Evolutionary conservation across 371 early-diverging fungal genomes (phyloP), one percentile per base, ranked within the genome.

Genomic region (Synchytrium microbalum): DNA sequence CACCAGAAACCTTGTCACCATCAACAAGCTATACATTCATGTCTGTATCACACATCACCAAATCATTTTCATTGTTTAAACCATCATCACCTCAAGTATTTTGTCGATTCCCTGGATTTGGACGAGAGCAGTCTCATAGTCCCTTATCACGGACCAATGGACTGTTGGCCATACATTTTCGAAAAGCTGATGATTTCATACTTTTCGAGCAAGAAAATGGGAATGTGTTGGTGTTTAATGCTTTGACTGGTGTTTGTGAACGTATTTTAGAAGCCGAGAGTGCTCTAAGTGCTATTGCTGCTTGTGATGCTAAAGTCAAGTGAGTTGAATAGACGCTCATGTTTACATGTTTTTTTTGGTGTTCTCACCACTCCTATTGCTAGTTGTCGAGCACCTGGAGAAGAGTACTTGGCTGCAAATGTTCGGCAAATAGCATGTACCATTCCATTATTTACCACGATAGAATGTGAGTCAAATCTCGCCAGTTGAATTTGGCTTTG

Each of bases 171-270:
- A 78, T 92, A 30, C 86, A 89, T 68, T 88, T 88, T 86, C 77
- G 89, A 46, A 75, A 80, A 10, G 59, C 75, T 26, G 89, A 90
- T 55, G 88, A 88, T 60, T 83, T 85, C 32, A 52, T 90, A 26
- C 74, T 87, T 3, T 75, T 89, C 51, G 84, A 82, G 92, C 88
- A 89, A 86, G 87, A 86, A 71, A 54, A 65, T 54, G n/a, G 27
- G 25, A 52, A 55, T 23, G 14, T 54, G 16, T 27, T 10, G 31
- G 26, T n/a, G 56, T 16, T 23, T 30, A 38, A 25, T 63, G 10
- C 16, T 54, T 19, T 25, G 3, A 82, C 88, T 0, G 88, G 85
- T 0, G 86, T 86, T 72, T 72, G 90, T 52, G 88, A 89, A 66
- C 81, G 89, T 3, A 74, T 84, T 27, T 76, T 88, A 29, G 72